Evolutionary conservation across 1,139 yeast species (phyloP), one percentile per base, ranked within the genome.

Genomic region (Blastobotrys aristatus): DNA sequence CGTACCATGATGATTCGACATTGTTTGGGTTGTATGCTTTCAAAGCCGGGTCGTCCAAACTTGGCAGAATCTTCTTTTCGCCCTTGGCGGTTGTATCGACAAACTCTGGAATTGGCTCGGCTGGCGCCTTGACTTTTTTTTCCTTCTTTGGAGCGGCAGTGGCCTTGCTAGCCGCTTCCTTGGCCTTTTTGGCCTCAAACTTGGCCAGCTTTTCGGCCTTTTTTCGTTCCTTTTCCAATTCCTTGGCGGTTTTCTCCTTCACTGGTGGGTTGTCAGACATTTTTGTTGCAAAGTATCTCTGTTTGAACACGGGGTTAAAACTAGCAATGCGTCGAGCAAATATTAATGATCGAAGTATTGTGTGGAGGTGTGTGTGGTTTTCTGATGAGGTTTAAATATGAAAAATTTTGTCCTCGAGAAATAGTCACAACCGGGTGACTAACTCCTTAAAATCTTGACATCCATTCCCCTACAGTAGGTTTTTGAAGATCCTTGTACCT

Each of bases 1-100:
- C 80, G 70, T 92, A 90, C 99, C 99, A 92, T 16, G 97, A 88
- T 50, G 95, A 83, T 71, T 92, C 99, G 44, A 94, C 97, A 58
- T 83, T 84, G 59, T 80, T 78, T 35, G 99, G 98, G 63, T 80
- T 85, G 70, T 92, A 92, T 13, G 97, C 94, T 70, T 92, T 90
- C 65, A 92, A 79, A 21, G 97, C 82, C 21, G 96, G 92, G 64
- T 90, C 96, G 41, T 92, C 97, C 51, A 92, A 76, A 36, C 90
- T 79, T 21, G 80, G 84, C 57, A 92, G 77, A 27, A 83, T 70
- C 71, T 92, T 92, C 79, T 92, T 94, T 59, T 90, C 95, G 53
- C 98, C 98, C 5, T 86, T 80, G 48, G 73, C 76, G 46, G 98
- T 92, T 53, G 73, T 72, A 66, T 92, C 98, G 44, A 80, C 78